Conservation (phyloP, 2,329 filamentous ascomycete species). For the Lasiodiplodia theobromae region DNA sequence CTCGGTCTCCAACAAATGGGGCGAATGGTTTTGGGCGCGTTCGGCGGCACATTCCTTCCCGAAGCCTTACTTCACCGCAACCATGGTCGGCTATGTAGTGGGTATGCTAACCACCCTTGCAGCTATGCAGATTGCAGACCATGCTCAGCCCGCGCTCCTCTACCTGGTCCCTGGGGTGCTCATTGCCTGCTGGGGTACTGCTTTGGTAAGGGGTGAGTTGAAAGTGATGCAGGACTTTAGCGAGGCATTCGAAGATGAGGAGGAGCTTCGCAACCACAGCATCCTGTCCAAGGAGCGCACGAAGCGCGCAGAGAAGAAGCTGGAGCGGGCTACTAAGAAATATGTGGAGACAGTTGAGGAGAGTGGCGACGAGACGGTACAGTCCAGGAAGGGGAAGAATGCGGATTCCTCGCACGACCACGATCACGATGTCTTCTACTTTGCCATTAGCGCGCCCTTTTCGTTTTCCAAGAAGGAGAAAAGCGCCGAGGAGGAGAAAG, state of each 20-base stretch:
- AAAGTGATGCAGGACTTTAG: slow-evolving; percentile 81
- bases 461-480: neutral
- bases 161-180: slow-evolving; percentile 92
- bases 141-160: slow-evolving; percentile 87
- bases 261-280: slow-evolving; percentile 33
- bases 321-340: slow-evolving; percentile 31
- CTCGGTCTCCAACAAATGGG: slow-evolving; percentile 74
- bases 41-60: slow-evolving; percentile 62
- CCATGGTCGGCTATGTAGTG: slow-evolving; percentile 75
- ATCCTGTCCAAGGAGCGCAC: slow-evolving; percentile 24
- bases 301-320: slow-evolving; percentile 31
- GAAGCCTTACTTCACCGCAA: slow-evolving; percentile 85
- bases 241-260: slow-evolving; percentile 64
- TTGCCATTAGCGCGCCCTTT: slow-evolving; percentile 25
- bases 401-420: neutral
- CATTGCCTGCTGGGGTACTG: slow-evolving; percentile 76
- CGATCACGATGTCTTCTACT: slow-evolving; percentile 24
- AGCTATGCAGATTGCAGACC: slow-evolving; percentile 78
- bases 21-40: slow-evolving; percentile 79
- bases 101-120: slow-evolving; percentile 80
- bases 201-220: slow-evolving; percentile 73
- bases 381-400: slow-evolving; percentile 1
- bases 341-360: slow-evolving; percentile 24
- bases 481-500: neutral
- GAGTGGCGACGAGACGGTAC: neutral